These are phyloP conservation scores for Rhodotorula babjevae DNA, from an alignment of 768 basidiomycete species.

Conservation along the genomic window DNA sequence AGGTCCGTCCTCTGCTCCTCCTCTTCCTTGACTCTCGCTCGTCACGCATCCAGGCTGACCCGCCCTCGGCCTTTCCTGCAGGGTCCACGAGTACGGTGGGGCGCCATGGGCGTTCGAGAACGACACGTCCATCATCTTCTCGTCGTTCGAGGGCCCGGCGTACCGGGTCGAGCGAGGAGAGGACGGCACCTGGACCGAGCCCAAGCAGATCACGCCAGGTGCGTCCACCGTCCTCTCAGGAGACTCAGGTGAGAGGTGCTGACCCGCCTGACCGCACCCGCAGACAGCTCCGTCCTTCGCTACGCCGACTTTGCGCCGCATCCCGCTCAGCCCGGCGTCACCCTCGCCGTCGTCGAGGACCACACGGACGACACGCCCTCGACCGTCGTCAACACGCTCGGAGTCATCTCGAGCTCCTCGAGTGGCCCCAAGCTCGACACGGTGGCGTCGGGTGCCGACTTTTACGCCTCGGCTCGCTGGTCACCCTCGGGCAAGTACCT, in stretches of 20 bases:
- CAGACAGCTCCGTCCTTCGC: slow-evolving; percentile 49
- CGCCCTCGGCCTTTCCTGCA: not conserved
- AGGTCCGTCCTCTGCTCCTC: not conserved
- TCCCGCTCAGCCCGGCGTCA: slow-evolving; percentile 55
- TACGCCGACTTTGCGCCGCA: slow-evolving; percentile 63
- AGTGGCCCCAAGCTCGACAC: slow-evolving; percentile 51
- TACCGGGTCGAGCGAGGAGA: slow-evolving; percentile 50
- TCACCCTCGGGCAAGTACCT: slow-evolving; percentile 59
- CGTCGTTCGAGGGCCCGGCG: slow-evolving; percentile 54
- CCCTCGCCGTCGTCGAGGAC: slow-evolving; percentile 66
- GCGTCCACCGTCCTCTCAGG: slow-evolving; percentile 19
- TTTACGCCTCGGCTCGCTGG: slow-evolving; percentile 63
- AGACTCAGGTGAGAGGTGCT: not conserved
- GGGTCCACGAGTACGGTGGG: slow-evolving; percentile 65
- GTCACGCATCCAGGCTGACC: not conserved
- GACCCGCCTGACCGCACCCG: not conserved
- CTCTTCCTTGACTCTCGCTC: too few relatives aligned
- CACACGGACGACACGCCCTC: slow-evolving; percentile 58
- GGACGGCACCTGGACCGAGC: slow-evolving; percentile 40
- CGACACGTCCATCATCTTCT: slow-evolving; percentile 57
- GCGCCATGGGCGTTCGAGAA: slow-evolving; percentile 55
- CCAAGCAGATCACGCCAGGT: slow-evolving; percentile 63
- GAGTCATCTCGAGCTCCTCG: slow-evolving; percentile 54
- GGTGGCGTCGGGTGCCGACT: slow-evolving; percentile 61
- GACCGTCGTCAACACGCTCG: slow-evolving; percentile 58